These are phyloP conservation scores for Mycena galericulata DNA, from an alignment of 768 basidiomycete species.

Conservation along the genomic window DNA sequence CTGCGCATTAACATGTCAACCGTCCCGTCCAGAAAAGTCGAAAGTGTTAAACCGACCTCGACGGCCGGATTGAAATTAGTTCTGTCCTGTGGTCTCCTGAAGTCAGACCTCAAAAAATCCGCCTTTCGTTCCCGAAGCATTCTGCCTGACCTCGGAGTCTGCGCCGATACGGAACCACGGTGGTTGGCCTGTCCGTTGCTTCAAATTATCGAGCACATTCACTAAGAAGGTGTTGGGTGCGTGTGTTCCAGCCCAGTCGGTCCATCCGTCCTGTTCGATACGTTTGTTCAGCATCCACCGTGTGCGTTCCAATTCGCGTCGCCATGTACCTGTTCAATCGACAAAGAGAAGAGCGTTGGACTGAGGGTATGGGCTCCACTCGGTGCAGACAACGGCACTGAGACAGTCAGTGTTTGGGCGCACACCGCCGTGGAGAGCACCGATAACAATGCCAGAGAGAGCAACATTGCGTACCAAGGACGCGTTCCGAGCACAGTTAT, in stretches of 20 bases:
- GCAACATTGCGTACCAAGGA: background rate
- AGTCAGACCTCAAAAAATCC: background rate
- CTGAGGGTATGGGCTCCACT: slow-evolving; percentile 43
- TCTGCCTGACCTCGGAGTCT: slow-evolving; percentile 29
- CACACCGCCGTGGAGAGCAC: background rate
- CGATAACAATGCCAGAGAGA: background rate
- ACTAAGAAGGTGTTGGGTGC: slow-evolving; percentile 53
- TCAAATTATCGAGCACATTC: slow-evolving; percentile 54
- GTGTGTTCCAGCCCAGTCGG: slow-evolving; percentile 57
- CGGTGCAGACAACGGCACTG: slow-evolving; percentile 42
- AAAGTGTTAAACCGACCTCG: slow-evolving; percentile 36
- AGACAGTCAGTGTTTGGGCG: slow-evolving; percentile 8
- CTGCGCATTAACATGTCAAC: slow-evolving; percentile 31
- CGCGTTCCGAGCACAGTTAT: background rate
- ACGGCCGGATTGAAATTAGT: slow-evolving; percentile 55
- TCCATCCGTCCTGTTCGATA: slow-evolving; percentile 57
- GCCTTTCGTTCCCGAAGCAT: background rate
- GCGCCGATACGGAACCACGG: slow-evolving; percentile 57
- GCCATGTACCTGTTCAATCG: slow-evolving; percentile 49
- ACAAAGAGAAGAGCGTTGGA: slow-evolving; percentile 56
- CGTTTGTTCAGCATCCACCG: too few species aligned
- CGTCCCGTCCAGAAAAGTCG: too few species aligned
- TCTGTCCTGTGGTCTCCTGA: slow-evolving; percentile 41
- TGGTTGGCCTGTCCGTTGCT: slow-evolving; percentile 50
- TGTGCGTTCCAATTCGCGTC: background rate